Conservation (phyloP, 1,284 basidiomycete genomes). For the Inonotus hispidus region DNA sequence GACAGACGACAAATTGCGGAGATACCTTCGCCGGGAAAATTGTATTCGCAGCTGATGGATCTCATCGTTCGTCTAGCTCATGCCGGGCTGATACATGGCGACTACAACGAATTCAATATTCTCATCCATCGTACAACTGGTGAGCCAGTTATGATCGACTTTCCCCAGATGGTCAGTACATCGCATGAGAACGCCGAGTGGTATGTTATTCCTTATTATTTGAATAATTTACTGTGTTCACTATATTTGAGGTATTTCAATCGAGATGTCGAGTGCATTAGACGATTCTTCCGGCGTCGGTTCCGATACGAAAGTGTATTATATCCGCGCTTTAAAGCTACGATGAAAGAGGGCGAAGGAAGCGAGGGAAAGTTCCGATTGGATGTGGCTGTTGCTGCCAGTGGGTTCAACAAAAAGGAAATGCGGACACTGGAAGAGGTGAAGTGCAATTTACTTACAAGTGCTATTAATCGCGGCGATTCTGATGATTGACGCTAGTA, state of each 20-base stretch:
- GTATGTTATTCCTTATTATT: slow-evolving; percentile 42
- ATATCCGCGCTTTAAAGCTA: slow-evolving; percentile 79
- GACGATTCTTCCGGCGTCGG: slow-evolving; percentile 86
- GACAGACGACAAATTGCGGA: slow-evolving; percentile 82
- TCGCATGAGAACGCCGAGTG: slow-evolving; percentile 97
- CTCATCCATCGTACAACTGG: slow-evolving; percentile 80
- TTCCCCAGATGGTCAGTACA: slow-evolving; percentile 99
- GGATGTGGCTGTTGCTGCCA: slow-evolving; percentile 88
- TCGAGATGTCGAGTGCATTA: slow-evolving; percentile 95
- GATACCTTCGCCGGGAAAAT: slow-evolving; percentile 78
- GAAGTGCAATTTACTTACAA: slow-evolving; percentile 26
- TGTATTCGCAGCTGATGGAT: slow-evolving; percentile 94
- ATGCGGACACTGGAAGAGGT: slow-evolving; percentile 83
- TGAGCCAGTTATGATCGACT: slow-evolving; percentile 94
- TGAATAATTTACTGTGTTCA: slow-evolving; percentile 14
- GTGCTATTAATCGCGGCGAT: not conserved
- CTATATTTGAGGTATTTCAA: slow-evolving; percentile 82
- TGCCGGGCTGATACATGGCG: slow-evolving; percentile 94
- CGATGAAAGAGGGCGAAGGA: slow-evolving; percentile 44
- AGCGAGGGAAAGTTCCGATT: slow-evolving; percentile 55
- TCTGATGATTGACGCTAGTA: slow-evolving; percentile 39
- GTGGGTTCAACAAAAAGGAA: slow-evolving; percentile 83
- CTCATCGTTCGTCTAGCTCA: slow-evolving; percentile 92
- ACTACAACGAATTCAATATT: slow-evolving; percentile 99
- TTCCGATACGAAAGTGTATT: slow-evolving; percentile 90